Base-by-base conservation (phyloP, 2,329 filamentous ascomycete genomes). In the Colletotrichum theobromicola region DNA sequence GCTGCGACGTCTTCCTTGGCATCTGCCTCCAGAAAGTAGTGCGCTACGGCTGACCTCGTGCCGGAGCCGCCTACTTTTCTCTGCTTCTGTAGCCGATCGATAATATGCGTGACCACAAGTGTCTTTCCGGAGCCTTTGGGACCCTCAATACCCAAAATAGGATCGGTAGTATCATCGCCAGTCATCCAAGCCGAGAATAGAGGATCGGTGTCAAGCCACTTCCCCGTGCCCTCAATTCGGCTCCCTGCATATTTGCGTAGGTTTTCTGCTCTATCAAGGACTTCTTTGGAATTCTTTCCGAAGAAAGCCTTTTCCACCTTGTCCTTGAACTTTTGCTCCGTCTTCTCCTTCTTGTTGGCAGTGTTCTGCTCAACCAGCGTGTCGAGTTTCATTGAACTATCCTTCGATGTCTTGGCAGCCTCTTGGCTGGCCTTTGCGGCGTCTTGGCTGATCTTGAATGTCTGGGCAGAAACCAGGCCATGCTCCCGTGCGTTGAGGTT, bases 401-500 rank as follows among this genome's bases (percentile, higher is more conserved):
- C 57, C 18, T 60, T 60, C 28, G 57, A 30, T 30, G 57, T 60
- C 18, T 60, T 30, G 24, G 57, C 57, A 30, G 57, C 57, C 57
- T 60, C 57, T 18, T 34, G 57, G 12, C 57, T 60, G 28, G 57
- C 57, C 21, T 60, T 30, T 7, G 81, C 80, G 28, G 78, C 81
- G 30, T 83, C 81, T 58, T 78, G 82, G 28, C 81, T 81, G 24
- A 80, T 75, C 64, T 79, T 81, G 73, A 79, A 84, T 3, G 81
- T 83, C 73, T 83, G 82, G 1, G 82, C 82, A 42, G 77, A 79
- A 3, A 84, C 82, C 3, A 84, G 69, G 2, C 81, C 78, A 12
- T 77, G 77, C 58, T 84, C 82, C 69, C 83, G 82, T 34, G 78
- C 76, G 58, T 81, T 81, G 34, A 84, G 78, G n/a, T 75, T 79